These are phyloP conservation scores for Malus hybrid DNA, from an alignment of 331 rosid species.

Conservation along the genomic window DNA sequence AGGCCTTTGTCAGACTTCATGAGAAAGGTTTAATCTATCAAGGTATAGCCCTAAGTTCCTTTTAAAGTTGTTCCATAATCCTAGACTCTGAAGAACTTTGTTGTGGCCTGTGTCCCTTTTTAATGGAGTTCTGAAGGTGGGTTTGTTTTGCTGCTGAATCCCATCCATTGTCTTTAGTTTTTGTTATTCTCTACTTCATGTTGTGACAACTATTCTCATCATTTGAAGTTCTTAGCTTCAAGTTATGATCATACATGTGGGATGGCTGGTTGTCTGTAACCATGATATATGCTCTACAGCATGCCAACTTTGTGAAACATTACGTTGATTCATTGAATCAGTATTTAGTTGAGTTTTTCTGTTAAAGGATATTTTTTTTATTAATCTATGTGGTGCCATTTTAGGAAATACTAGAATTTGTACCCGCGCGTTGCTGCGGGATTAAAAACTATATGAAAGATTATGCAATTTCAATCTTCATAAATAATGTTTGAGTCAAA, in stretches of 20 bases:
- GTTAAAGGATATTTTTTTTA: neutral
- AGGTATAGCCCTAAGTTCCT: constrained; percentile 42
- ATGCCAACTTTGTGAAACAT: neutral
- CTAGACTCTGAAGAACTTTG: neutral
- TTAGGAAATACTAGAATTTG: neutral
- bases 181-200: neutral
- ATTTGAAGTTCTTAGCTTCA: neutral
- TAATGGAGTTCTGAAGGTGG: neutral
- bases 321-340: neutral
- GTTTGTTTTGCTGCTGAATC: neutral
- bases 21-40: constrained; percentile 93
- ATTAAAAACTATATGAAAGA: no score
- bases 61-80: neutral
- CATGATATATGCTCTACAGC: neutral
- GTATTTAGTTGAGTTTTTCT: neutral
- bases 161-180: no score
- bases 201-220: neutral
- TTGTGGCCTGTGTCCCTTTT: neutral
- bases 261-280: neutral
- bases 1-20: constrained; percentile 93
- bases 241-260: neutral
- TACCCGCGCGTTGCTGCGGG: no score
- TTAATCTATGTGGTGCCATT: neutral
- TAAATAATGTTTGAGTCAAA: no score
- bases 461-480: no score